Evolutionary conservation across 495 filamentous ascomycete genomes (phyloP).

Genomic region (Hypoxylon fuscum): DNA sequence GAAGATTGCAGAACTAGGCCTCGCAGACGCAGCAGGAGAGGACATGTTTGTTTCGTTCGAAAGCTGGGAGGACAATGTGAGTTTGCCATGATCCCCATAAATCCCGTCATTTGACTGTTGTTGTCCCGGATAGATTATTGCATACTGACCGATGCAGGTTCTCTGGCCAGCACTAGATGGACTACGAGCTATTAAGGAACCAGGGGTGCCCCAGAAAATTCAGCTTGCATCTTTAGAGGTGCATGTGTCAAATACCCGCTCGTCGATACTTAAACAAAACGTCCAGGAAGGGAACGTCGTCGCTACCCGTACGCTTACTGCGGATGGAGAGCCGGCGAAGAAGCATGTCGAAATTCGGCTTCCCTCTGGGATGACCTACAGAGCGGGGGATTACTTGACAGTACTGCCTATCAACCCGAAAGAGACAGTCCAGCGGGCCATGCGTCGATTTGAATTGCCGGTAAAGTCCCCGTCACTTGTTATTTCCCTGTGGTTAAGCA

Average conservation of each 20-base stretch:
- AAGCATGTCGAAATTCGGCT: slow-evolving; percentile 67
- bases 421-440: slow-evolving; percentile 56
- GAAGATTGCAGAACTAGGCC: slow-evolving; percentile 58
- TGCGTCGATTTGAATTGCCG: slow-evolving; percentile 43
- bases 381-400: slow-evolving; percentile 72
- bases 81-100: not conserved
- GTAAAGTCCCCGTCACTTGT: too few relatives aligned
- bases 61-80: slow-evolving; percentile 63
- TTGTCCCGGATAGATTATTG: not conserved
- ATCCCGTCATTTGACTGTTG: too few relatives aligned
- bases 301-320: slow-evolving; percentile 59
- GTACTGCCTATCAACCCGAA: slow-evolving; percentile 69
- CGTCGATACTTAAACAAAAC: slow-evolving; percentile 57
- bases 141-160: slow-evolving; percentile 11
- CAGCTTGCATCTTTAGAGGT: slow-evolving; percentile 63
- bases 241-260: slow-evolving; percentile 54
- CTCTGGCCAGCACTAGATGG: slow-evolving; percentile 58
- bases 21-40: slow-evolving; percentile 64
- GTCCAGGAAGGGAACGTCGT: slow-evolving; percentile 62
- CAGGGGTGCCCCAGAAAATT: slow-evolving; percentile 52
- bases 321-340: slow-evolving; percentile 63
- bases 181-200: slow-evolving; percentile 45
- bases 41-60: slow-evolving; percentile 70
- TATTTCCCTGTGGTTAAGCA: too few relatives aligned
- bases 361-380: slow-evolving; percentile 67